phyloP scores from a whole-genome alignment of 495 filamentous ascomycete genomes.

The Penicillium simplicissimum region DNA sequence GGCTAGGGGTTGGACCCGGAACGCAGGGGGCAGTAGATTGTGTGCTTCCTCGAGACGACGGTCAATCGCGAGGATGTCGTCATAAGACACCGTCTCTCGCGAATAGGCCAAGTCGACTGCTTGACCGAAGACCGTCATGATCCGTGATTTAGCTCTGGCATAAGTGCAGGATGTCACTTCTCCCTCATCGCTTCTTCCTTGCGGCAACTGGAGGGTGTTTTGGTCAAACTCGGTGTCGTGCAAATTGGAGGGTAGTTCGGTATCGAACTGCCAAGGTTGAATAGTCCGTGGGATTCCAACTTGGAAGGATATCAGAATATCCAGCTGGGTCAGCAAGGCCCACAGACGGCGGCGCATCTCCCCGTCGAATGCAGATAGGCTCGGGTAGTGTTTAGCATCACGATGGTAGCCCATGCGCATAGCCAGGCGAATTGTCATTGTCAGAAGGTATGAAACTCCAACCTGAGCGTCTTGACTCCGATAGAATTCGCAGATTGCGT shows the following conservation, averaged over 20 bases:
- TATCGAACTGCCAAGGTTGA: conserved; percentile 46
- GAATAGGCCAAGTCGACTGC: conserved; percentile 49
- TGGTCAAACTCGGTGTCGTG: conserved; percentile 47
- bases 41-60: conserved; percentile 67
- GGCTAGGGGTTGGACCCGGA: conserved; percentile 68
- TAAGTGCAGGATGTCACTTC: conserved; percentile 42
- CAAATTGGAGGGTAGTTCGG: conserved; percentile 43
- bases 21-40: conserved; percentile 64
- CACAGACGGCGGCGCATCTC: conserved; percentile 51
- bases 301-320: conserved; percentile 47
- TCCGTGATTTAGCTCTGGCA: conserved; percentile 39
- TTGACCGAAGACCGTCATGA: conserved; percentile 47
- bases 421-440: conserved; percentile 41
- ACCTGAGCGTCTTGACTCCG: conserved; percentile 38
- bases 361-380: conserved; percentile 39
- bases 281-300: conserved; percentile 48
- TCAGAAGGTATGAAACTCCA: conserved; percentile 39
- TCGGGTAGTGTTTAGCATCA: conserved; percentile 41
- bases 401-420: conserved; percentile 51
- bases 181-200: conserved; percentile 33
- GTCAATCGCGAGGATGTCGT: conserved; percentile 78
- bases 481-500: conserved; percentile 40
- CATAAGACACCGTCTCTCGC: conserved; percentile 59
- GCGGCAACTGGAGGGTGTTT: conserved; percentile 36
- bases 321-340: conserved; percentile 41